Evolutionary conservation across 352 stramenopile genomes (phyloP).

Genomic region (Phytophthora foliorum): DNA sequence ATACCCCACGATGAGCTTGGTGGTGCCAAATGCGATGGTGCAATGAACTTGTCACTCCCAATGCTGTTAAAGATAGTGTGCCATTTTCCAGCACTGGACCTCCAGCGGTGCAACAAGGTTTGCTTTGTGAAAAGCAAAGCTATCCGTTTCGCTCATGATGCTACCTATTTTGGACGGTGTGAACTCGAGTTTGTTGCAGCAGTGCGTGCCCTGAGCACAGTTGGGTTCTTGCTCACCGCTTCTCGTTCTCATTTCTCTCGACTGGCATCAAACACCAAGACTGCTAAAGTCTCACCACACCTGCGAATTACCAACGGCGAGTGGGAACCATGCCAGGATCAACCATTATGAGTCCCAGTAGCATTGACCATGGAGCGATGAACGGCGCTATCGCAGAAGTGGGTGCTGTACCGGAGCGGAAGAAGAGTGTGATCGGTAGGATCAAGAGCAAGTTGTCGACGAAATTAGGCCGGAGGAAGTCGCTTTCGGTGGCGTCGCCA

Average conservation of each 20-base stretch:
- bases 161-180: slow-evolving; percentile 27
- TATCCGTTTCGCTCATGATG: slow-evolving; percentile 19
- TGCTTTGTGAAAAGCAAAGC: slow-evolving; percentile 7
- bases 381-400: slow-evolving; percentile 3
- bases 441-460: slow-evolving; percentile 74
- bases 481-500: slow-evolving; percentile 30
- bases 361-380: slow-evolving; percentile 4
- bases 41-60: background rate
- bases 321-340: slow-evolving; percentile 30
- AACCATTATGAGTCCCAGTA: slow-evolving; percentile 44
- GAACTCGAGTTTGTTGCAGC: background rate
- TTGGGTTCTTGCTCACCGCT: slow-evolving; percentile 11
- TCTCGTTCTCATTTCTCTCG: slow-evolving; percentile 24
- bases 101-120: no score
- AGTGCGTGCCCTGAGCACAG: slow-evolving; percentile 3
- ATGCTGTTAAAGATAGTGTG: slow-evolving; percentile 18
- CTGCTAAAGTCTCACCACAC: background rate
- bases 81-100: background rate
- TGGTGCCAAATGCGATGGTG: background rate
- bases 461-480: slow-evolving; percentile 62
- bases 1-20: no score
- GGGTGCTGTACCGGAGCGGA: slow-evolving; percentile 44
- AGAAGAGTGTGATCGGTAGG: slow-evolving; percentile 70
- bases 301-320: background rate
- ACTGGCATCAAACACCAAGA: slow-evolving; percentile 10